phyloP scores from a whole-genome alignment of 2,329 filamentous ascomycete species.

The Diaporthe vexans region DNA sequence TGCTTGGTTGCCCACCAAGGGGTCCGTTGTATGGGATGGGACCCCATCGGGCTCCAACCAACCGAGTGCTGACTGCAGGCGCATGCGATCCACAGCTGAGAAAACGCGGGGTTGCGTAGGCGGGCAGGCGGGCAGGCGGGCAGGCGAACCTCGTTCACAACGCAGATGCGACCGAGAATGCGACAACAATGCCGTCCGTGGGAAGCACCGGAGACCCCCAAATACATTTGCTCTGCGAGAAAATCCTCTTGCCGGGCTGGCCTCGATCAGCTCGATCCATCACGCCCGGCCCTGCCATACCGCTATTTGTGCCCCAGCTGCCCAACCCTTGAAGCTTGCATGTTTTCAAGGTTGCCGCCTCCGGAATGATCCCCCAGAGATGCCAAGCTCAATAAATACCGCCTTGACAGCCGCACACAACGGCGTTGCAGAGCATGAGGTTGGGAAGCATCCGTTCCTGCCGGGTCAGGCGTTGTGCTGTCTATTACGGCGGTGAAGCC shows the following conservation, averaged over 20 bases:
- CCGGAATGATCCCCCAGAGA: conserved; percentile 11
- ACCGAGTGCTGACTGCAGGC: conserved; percentile 34
- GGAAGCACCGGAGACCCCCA: conserved; percentile 21
- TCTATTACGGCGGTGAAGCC: conserved; percentile 24
- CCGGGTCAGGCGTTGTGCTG: conserved; percentile 5
- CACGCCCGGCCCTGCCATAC: conserved; percentile 16
- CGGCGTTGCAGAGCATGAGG: conserved; percentile 24
- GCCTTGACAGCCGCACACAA: conserved; percentile 31
- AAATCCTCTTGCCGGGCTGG: not conserved
- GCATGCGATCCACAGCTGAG: conserved; percentile 27
- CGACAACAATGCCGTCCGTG: conserved; percentile 7
- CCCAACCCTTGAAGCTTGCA: conserved; percentile 33
- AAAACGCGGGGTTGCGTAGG: conserved; percentile 25
- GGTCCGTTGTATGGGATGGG: conserved; percentile 10
- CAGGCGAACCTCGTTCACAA: not conserved
- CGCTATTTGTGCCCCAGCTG: conserved; percentile 16
- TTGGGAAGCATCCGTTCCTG: conserved; percentile 11
- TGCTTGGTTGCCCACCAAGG: not conserved
- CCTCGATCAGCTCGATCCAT: conserved; percentile 25
- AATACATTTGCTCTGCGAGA: not conserved
- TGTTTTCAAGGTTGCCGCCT: conserved; percentile 20
- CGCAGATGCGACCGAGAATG: not conserved
- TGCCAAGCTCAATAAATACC: conserved; percentile 5
- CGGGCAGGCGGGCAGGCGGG: not conserved
- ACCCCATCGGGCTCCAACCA: conserved; percentile 13